Evolutionary conservation across 192 early-diverging fungal species (phyloP).

Genomic region (Linnemannia exigua): DNA sequence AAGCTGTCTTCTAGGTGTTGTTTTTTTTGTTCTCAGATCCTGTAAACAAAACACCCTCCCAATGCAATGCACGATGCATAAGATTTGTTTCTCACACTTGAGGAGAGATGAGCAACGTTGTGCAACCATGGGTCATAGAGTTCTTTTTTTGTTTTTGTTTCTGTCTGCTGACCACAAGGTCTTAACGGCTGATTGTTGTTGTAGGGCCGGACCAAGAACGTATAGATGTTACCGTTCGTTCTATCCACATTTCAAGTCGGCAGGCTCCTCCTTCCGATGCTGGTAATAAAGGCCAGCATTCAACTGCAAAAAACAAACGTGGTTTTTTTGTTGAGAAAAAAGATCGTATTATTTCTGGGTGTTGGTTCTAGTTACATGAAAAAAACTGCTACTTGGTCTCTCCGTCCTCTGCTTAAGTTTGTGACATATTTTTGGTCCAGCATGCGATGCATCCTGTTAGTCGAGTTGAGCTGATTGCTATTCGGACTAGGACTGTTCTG

Average conservation of each 20-base stretch:
- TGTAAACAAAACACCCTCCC: too few relatives aligned
- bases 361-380: neutral
- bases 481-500: neutral
- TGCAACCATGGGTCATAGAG: constrained; percentile 14
- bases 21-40: neutral
- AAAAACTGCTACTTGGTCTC: neutral
- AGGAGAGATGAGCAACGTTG: constrained; percentile 9
- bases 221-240: too few relatives aligned
- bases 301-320: too few relatives aligned
- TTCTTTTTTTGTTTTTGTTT: constrained; percentile 16
- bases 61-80: constrained; percentile 3
- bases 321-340: neutral
- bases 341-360: neutral
- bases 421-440: neutral
- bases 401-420: neutral
- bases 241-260: too few relatives aligned
- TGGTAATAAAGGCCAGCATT: too few relatives aligned
- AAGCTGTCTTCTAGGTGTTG: neutral
- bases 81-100: neutral
- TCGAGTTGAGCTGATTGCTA: neutral
- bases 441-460: neutral
- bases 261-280: too few relatives aligned
- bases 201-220: too few relatives aligned
- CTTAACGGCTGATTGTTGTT: too few relatives aligned
- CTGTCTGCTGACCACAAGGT: constrained; percentile 26